Conservation (phyloP, 2,329 filamentous ascomycete genomes). For the Aspergillus amoenus region DNA sequence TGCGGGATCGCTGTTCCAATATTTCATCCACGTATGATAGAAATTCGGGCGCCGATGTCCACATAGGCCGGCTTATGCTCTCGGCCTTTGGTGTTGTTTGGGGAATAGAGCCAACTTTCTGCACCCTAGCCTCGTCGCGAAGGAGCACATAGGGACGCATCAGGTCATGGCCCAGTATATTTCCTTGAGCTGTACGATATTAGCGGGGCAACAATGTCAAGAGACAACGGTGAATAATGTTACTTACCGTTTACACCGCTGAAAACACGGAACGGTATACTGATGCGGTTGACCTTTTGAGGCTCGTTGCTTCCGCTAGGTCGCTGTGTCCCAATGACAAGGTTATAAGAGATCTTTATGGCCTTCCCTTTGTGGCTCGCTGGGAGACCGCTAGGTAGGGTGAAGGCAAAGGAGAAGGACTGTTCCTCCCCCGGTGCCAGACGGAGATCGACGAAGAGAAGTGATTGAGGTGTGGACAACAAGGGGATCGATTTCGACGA, state of each 20-base stretch:
- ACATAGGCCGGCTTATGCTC: conserved; percentile 44
- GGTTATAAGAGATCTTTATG: conserved; percentile 88
- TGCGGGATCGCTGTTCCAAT: conserved; percentile 56
- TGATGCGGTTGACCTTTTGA: conserved; percentile 80
- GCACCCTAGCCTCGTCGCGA: conserved; percentile 73
- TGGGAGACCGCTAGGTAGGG: conserved; percentile 81
- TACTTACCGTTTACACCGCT: conserved; percentile 77
- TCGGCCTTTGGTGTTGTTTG: conserved; percentile 41
- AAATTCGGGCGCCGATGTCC: conserved; percentile 62
- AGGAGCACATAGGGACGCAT: conserved; percentile 92
- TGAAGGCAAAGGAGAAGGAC: conserved; percentile 83
- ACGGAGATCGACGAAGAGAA: conserved; percentile 90
- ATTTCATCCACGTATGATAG: conserved; percentile 75
- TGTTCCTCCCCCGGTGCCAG: conserved; percentile 85
- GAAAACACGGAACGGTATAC: conserved; percentile 87
- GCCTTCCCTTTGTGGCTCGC: conserved; percentile 88
- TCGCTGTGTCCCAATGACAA: conserved; percentile 88
- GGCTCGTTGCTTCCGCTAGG: conserved; percentile 75
- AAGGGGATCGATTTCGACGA: conserved; percentile 86
- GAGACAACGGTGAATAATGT: not conserved
- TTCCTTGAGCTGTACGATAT: conserved; percentile 60
- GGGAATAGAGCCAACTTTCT: conserved; percentile 45
- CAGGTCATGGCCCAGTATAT: conserved; percentile 87
- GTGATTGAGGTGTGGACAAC: conserved; percentile 91
- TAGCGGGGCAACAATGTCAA: conserved; percentile 13